Conservation (phyloP, 441 rosid species). For the California macrophylla region DNA sequence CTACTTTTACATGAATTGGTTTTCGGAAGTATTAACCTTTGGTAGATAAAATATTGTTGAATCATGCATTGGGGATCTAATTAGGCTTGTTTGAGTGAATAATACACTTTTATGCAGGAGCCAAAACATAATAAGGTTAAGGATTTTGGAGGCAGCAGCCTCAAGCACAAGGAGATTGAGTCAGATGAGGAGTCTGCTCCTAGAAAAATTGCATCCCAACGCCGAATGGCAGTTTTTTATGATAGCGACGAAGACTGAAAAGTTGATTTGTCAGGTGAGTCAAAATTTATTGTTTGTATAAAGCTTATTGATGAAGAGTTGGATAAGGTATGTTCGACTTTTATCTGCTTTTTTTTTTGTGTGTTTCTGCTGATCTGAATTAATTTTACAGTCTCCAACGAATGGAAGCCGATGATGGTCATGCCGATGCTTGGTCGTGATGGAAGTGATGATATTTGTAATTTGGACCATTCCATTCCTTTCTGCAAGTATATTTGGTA, state of each 20-base stretch:
- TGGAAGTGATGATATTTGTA: too few relatives aligned
- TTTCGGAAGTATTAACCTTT: not conserved
- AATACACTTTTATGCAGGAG: slow-evolving; percentile 12
- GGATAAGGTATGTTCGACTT: too few relatives aligned
- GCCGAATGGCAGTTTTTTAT: slow-evolving; percentile 20
- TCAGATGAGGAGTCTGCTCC: slow-evolving; percentile 23
- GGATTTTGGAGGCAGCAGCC: slow-evolving; percentile 12
- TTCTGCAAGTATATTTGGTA: too few relatives aligned
- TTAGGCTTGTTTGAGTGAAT: not conserved
- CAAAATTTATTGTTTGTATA: not conserved
- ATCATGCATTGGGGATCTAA: not conserved
- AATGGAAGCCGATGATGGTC: too few relatives aligned
- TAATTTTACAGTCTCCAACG: too few relatives aligned
- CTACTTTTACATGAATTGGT: not conserved
- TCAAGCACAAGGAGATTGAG: slow-evolving; percentile 24
- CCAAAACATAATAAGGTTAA: slow-evolving; percentile 17
- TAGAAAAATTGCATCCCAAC: slow-evolving; percentile 18
- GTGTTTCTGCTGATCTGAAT: too few relatives aligned
- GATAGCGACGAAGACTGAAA: slow-evolving; percentile 22
- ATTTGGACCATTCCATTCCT: too few relatives aligned
- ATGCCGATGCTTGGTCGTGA: too few relatives aligned
- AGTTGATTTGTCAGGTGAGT: not conserved
- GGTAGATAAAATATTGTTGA: not conserved
- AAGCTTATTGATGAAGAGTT: not conserved
- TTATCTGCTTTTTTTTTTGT: too few relatives aligned